Base-by-base conservation (phyloP, 2,329 filamentous ascomycete genomes). In the Knufia petricola region DNA sequence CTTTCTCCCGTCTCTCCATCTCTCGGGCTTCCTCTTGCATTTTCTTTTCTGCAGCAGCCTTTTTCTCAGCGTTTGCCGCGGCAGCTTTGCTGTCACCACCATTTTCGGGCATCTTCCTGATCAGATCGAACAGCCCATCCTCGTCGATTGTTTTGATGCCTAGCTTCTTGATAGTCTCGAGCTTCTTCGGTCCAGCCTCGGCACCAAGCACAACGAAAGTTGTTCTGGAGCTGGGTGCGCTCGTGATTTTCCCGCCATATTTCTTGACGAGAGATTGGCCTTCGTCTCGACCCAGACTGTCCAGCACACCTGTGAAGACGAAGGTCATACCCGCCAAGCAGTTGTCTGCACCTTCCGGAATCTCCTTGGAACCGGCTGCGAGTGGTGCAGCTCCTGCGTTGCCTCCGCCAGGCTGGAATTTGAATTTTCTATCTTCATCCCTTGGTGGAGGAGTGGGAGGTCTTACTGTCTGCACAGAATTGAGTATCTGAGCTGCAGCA, bases 81-180 rank as follows among this genome's bases (percentile, higher is more conserved):
- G 89, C 92, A 24, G 87, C 89, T 61, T 90, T 89, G 37, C 88
- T 85, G 60, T 83, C 79, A 6, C 94, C 92, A 39, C 94, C 92
- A 60, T 87, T 85, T 1, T 87, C 84, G 32, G 92, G 90, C 46
- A 96, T 74, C 39, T 71, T 74, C 52, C 80, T 76, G 57, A 98
- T 94, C 38, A 98, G 75, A 51, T 85, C 83, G 57, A 95, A 94
- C 2, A 98, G 70, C 0, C 92, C 94, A 57, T 94, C 79, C 63
- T 98, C 94, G 59, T 95, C 84, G 61, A 98, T 95, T 0, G 89
- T 94, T 65, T 88, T 95, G 63, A 96, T 79, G 0, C 79, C 79
- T 58, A 85, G 71, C 17, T 87, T 77, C 49, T 78, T 75, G 57
- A 98, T 96, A 57, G 89, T 95, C 56, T 82, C 74, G 34, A 98